phyloP scores from a whole-genome alignment of 148 eudicot genomes.

The Camellia granthamiana region DNA sequence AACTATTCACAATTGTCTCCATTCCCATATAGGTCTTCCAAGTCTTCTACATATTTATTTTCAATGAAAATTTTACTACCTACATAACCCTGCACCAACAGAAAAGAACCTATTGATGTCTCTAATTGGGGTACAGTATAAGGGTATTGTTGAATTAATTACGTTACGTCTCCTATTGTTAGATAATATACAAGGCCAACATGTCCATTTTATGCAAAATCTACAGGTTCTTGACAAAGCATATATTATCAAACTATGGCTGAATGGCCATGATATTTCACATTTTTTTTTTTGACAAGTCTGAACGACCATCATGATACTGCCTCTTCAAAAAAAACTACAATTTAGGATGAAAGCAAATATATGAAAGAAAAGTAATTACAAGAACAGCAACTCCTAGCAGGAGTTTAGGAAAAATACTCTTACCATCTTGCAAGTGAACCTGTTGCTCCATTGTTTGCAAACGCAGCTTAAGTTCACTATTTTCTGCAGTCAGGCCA shows the following conservation, averaged over 20 bases:
- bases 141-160: background rate
- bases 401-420: background rate
- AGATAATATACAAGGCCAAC: background rate
- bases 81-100: background rate
- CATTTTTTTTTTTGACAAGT: too few species aligned
- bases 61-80: background rate
- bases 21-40: too few species aligned
- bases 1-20: too few species aligned
- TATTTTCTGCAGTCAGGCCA: slow-evolving; percentile 85
- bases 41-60: too few species aligned
- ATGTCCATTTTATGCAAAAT: too few species aligned
- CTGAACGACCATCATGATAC: background rate
- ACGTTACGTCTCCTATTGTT: background rate
- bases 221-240: background rate
- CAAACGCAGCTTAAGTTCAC: slow-evolving; percentile 82
- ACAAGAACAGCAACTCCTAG: background rate
- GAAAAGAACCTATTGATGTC: background rate
- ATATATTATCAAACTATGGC: background rate
- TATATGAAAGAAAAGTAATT: background rate
- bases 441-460: slow-evolving; percentile 99
- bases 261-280: background rate
- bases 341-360: background rate
- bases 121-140: too few species aligned
- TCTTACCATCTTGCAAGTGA: slow-evolving; percentile 91
- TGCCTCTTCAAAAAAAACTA: background rate